Evolutionary conservation across 345 rosid genomes (phyloP).

Genomic region (Mallotus nudiflorus): DNA sequence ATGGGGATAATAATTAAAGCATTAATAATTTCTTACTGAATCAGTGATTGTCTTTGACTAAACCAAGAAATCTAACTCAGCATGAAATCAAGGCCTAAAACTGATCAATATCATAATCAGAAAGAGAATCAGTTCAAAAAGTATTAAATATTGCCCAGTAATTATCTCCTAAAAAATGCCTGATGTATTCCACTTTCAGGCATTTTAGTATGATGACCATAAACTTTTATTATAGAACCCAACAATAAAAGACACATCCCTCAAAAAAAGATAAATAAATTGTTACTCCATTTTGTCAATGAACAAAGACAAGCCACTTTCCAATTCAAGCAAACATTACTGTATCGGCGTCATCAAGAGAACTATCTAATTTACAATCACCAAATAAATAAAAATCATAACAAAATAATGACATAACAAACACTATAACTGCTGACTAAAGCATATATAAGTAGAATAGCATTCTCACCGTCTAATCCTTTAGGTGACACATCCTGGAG

Average conservation of each 20-base stretch:
- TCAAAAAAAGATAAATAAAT: not conserved
- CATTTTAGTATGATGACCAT: too few species aligned
- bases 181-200: too few species aligned
- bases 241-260: not conserved
- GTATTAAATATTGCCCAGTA: too few species aligned
- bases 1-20: not conserved
- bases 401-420: not conserved
- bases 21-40: not conserved
- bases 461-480: conserved; percentile 71
- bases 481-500: conserved; percentile 88
- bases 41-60: not conserved
- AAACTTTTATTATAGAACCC: not conserved
- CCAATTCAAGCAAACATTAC: not conserved
- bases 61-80: not conserved
- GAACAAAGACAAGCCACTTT: not conserved
- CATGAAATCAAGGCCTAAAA: too few species aligned
- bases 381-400: not conserved
- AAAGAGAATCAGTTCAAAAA: too few species aligned
- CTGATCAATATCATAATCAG: too few species aligned
- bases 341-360: too few species aligned
- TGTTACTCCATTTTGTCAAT: not conserved
- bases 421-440: not conserved
- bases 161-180: too few species aligned
- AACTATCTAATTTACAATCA: not conserved
- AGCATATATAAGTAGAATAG: not conserved